A percentile compares a stretch with the other conserved stretches of the same genome.
phyloP scores from a whole-genome alignment of 2,329 filamentous ascomycete genomes.

The Diaporthe humulicola region DNA sequence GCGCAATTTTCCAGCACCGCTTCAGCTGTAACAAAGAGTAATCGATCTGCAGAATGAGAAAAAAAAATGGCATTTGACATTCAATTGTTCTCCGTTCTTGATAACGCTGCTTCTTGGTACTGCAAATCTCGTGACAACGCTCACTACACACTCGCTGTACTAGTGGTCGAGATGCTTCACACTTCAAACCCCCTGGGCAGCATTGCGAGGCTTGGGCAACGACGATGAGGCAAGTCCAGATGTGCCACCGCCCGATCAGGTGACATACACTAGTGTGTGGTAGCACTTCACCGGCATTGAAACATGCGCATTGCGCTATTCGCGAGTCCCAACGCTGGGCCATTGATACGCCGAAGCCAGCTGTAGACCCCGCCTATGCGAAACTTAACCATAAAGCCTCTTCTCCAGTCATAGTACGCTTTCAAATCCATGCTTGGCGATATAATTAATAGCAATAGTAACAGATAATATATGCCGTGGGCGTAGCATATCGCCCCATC shows the following conservation, averaged over 20 bases:
- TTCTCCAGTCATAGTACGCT: not conserved
- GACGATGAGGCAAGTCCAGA: not conserved
- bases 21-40: not conserved
- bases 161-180: not conserved
- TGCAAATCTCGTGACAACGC: not conserved
- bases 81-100: not conserved
- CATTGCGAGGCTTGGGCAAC: not conserved
- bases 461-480: not conserved
- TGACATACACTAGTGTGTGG: not conserved
- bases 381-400: slow-evolving; percentile 20
- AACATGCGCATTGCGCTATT: slow-evolving; percentile 10
- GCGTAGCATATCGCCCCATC: slow-evolving; percentile 4
- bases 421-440: not conserved
- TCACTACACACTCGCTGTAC: not conserved
- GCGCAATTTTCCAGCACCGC: too few relatives aligned
- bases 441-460: not conserved
- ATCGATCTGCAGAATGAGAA: not conserved
- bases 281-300: not conserved
- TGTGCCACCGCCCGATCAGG: not conserved
- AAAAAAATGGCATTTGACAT: not conserved
- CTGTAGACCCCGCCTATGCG: not conserved
- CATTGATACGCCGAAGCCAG: not conserved
- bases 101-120: not conserved
- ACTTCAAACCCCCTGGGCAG: too few relatives aligned
- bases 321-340: not conserved